A percentile compares a stretch with the other conserved stretches of the same genome.
phyloP scores from a whole-genome alignment of 2,329 filamentous ascomycete species.

The Graphilbum sp. region DNA sequence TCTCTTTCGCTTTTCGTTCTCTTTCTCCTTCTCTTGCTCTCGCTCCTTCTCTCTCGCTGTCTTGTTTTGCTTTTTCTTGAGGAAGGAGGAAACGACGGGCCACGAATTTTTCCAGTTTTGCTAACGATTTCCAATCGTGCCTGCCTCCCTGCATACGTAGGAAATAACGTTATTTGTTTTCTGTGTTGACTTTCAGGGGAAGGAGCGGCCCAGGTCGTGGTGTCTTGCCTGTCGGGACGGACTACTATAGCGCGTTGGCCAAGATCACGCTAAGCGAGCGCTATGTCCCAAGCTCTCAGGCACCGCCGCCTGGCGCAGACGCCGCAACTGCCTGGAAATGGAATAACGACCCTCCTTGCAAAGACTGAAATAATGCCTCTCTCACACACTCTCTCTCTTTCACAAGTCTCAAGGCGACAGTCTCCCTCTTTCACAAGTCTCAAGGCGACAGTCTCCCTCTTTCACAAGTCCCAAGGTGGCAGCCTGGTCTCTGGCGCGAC shows the following conservation, averaged over 20 bases:
- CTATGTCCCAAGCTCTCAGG: background rate
- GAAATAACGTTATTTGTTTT: slow-evolving; percentile 1
- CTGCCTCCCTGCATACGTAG: background rate
- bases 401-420: too few relatives aligned
- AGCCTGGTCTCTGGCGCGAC: too few relatives aligned
- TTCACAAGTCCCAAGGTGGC: too few relatives aligned
- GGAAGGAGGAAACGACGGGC: background rate
- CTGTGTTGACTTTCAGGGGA: slow-evolving; percentile 8
- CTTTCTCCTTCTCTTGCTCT: too few relatives aligned
- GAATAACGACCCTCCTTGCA: too few relatives aligned
- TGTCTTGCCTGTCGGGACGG: background rate
- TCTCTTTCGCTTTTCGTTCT: too few relatives aligned
- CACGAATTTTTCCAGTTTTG: background rate
- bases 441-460: too few relatives aligned
- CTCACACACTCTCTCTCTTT: too few relatives aligned
- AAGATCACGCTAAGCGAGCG: slow-evolving; percentile 1
- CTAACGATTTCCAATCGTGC: background rate
- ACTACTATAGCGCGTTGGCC: slow-evolving; percentile 1
- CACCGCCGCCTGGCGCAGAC: background rate
- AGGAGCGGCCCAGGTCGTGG: slow-evolving; percentile 1
- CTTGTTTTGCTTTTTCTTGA: background rate
- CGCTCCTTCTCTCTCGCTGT: background rate
- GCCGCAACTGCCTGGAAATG: too few relatives aligned
- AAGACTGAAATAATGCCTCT: background rate
- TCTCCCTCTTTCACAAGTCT: too few relatives aligned